Evolutionary conservation across 208 protist species (phyloP), one percentile per base, ranked within the genome.

Genomic region (Trypanosoma cruzi): DNA sequence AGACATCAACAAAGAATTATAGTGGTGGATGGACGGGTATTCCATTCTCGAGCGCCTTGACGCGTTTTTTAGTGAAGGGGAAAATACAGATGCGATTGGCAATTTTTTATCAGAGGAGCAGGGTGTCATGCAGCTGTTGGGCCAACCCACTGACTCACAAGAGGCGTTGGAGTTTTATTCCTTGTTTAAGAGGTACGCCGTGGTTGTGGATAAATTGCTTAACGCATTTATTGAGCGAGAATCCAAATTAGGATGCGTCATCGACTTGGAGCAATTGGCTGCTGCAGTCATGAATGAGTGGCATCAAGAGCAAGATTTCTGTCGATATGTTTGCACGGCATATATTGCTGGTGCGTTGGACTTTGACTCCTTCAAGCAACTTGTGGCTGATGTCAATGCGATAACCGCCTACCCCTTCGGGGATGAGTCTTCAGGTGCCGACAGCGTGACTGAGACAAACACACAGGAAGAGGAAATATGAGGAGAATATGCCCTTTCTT

Each of bases 291-390:
- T 84, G 71, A 61, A 81, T 7, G 84, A 87, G 49, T 84, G 73
- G 78, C 37, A 73, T 49, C 44, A 76, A 13, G 71, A 82, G 2
- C 48, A 75, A 36, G 75, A 70, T 24, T 68, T 59, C 4, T 80
- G 79, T 37, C 68, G 75, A 14, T 83, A 83, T 68, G 57, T 88
- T 26, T 92, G 87, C 66, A 87, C 81, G 8, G 75, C 74, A 26
- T 93, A 95, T 73, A 81, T 95, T 63, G 87, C 77, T 1, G 87
- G 80, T 2, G 83, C 85, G 28, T 71, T 93, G 22, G 82, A 90
- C 64, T 86, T 92, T 75, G 73, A 83, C n/a, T 71, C 75, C 4
- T 95, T 95, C 64, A 71, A 82, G 34, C 65, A 89, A 62, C 77
- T 95, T 7, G 85, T 79, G 6, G 71, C 79, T 6, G 84, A 95